Percentiles rank a stretch among this genome's conserved stretches.
These are phyloP conservation scores for Penicillium sclerotigenum DNA, from an alignment of 2,329 filamentous ascomycete species.

Conservation along the genomic window DNA sequence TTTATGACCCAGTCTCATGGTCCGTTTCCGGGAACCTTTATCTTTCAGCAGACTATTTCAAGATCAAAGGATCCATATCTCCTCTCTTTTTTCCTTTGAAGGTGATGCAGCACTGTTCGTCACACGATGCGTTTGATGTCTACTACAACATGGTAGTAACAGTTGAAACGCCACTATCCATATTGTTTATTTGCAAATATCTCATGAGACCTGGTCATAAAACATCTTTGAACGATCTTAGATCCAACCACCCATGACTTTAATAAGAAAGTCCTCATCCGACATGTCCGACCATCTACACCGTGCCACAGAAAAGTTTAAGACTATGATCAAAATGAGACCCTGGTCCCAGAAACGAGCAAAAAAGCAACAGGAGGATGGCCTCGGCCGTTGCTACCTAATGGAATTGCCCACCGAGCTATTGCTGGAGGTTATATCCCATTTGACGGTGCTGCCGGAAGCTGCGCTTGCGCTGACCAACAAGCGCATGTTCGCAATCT, in stretches of 20 bases:
- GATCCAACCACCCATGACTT: constrained; percentile 16
- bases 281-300: constrained; percentile 30
- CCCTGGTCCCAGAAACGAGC: constrained; percentile 23
- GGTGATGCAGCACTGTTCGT: constrained; percentile 16
- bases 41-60: constrained; percentile 24
- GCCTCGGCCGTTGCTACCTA: constrained; percentile 29
- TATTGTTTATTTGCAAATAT: constrained; percentile 8
- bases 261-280: constrained; percentile 13
- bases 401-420: constrained; percentile 40
- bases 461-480: constrained; percentile 40
- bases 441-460: constrained; percentile 35
- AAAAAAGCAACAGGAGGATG: constrained; percentile 15
- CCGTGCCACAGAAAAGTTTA: constrained; percentile 31
- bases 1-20: constrained; percentile 33
- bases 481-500: constrained; percentile 37
- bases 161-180: constrained; percentile 12
- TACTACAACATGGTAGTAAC: constrained; percentile 27
- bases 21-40: constrained; percentile 28
- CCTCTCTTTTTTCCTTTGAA: constrained; percentile 7
- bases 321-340: constrained; percentile 29
- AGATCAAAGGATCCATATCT: constrained; percentile 29
- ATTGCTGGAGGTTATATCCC: constrained; percentile 37
- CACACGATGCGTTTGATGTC: constrained; percentile 25
- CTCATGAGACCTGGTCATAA: constrained; percentile 14
- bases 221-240: not conserved